These are phyloP conservation scores for Clarkia xantiana DNA, from an alignment of 345 rosid species.

Conservation along the genomic window DNA sequence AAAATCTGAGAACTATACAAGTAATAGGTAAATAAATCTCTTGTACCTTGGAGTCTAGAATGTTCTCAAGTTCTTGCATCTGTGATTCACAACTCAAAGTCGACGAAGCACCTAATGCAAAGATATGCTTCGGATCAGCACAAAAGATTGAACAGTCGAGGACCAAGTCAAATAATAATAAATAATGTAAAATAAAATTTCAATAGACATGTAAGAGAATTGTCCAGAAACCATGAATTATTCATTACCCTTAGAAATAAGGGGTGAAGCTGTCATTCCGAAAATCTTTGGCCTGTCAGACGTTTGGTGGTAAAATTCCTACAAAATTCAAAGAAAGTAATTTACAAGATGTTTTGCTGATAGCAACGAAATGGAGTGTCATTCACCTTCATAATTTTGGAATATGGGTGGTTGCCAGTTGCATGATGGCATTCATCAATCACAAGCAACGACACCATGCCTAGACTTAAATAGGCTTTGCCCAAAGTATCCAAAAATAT, in stretches of 20 bases:
- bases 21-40: too few relatives aligned
- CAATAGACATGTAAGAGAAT: not conserved
- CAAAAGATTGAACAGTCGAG: not conserved
- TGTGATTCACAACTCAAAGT: slow-evolving; percentile 37
- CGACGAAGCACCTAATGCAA: slow-evolving; percentile 31
- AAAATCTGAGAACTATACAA: too few relatives aligned
- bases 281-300: slow-evolving; percentile 60
- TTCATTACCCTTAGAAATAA: slow-evolving; percentile 46
- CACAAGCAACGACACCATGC: slow-evolving; percentile 45
- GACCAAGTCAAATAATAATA: not conserved
- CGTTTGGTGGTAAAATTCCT: slow-evolving; percentile 69
- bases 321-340: slow-evolving; percentile 5
- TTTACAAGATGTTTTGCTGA: not conserved
- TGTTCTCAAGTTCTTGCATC: slow-evolving; percentile 57
- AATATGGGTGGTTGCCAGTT: slow-evolving; percentile 67
- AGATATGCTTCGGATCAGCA: not conserved
- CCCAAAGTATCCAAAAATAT: slow-evolving; percentile 64
- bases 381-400: slow-evolving; percentile 65
- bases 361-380: slow-evolving; percentile 5
- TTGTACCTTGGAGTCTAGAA: slow-evolving; percentile 61
- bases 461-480: slow-evolving; percentile 45
- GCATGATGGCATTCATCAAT: slow-evolving; percentile 86
- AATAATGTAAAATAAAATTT: too few relatives aligned
- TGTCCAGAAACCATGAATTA: not conserved
- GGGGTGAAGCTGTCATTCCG: slow-evolving; percentile 70